A percentile compares a stretch with the other conserved stretches of the same genome.
phyloP scores from a whole-genome alignment of 1,284 basidiomycete genomes.

The Paramarasmius palmivorus region DNA sequence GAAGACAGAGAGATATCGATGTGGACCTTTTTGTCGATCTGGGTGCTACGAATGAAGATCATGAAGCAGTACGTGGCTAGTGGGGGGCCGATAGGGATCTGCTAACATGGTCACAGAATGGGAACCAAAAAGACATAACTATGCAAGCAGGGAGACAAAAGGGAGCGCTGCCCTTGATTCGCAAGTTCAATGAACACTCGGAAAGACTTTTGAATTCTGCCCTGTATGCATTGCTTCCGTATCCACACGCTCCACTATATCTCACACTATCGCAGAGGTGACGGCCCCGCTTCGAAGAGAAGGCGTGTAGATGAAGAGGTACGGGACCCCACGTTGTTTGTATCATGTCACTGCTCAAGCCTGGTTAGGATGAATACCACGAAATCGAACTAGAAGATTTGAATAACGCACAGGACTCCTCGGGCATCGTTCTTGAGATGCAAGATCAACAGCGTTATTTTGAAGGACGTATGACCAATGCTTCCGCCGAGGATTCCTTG shows the following conservation, averaged over 20 bases:
- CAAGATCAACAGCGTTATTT: conserved; percentile 78
- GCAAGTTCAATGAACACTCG: conserved; percentile 98
- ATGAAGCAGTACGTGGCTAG: conserved; percentile 64
- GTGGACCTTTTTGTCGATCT: conserved; percentile 86
- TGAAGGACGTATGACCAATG: conserved; percentile 54
- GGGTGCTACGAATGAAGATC: conserved; percentile 89
- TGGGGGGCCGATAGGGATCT: conserved; percentile 4
- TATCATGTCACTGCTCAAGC: conserved; percentile 16
- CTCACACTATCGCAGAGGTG: conserved; percentile 45
- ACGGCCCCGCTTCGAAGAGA: conserved; percentile 57
- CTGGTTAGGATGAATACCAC: conserved; percentile 48
- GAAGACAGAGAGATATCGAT: conserved; percentile 62
- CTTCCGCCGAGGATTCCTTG: conserved; percentile 28
- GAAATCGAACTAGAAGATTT: conserved; percentile 90
- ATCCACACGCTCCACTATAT: conserved; percentile 1
- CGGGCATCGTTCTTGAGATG: conserved; percentile 83
- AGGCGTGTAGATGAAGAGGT: conserved; percentile 49
- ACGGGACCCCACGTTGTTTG: too few relatives aligned
- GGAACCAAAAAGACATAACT: conserved; percentile 87
- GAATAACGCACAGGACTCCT: conserved; percentile 60
- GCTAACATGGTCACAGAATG: conserved; percentile 52
- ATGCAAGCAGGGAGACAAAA: conserved; percentile 95
- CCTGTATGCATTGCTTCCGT: conserved; percentile 45
- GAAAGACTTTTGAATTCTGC: conserved; percentile 82
- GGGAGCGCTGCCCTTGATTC: conserved; percentile 87